phyloP scores from a whole-genome alignment of 1,284 basidiomycete genomes.

The Boletellus dicymbophilus region DNA sequence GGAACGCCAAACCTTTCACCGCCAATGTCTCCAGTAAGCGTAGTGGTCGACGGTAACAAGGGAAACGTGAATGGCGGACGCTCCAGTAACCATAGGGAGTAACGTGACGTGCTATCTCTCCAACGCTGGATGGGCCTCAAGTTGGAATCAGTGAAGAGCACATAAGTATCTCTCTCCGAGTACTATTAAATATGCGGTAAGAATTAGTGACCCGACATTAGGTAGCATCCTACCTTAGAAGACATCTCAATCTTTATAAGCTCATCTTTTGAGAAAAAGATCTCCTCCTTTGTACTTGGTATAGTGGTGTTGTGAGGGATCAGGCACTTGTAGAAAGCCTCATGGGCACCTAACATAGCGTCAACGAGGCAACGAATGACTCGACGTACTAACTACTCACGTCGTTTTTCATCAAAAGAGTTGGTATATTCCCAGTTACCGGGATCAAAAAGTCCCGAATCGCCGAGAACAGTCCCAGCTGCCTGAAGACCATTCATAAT shows the following conservation, averaged over 20 bases:
- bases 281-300: slow-evolving; percentile 43
- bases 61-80: slow-evolving; percentile 82
- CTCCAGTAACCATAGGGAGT: slow-evolving; percentile 92
- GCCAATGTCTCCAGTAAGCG: slow-evolving; percentile 13
- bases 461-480: slow-evolving; percentile 62
- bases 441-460: slow-evolving; percentile 61
- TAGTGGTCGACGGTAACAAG: slow-evolving; percentile 42
- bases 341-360: slow-evolving; percentile 69
- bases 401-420: slow-evolving; percentile 68
- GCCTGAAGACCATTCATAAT: slow-evolving; percentile 88
- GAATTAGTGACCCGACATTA: not conserved
- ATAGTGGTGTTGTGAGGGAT: slow-evolving; percentile 61
- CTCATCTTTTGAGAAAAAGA: slow-evolving; percentile 69
- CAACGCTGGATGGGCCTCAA: slow-evolving; percentile 89
- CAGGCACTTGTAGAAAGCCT: slow-evolving; percentile 84
- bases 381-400: slow-evolving; percentile 46
- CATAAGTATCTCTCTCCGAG: slow-evolving; percentile 72
- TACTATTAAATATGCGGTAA: slow-evolving; percentile 52
- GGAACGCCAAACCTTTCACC: slow-evolving; percentile 65
- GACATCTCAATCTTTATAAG: slow-evolving; percentile 88
- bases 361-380: not conserved
- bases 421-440: slow-evolving; percentile 86
- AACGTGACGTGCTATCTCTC: slow-evolving; percentile 74
- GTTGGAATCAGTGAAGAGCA: slow-evolving; percentile 76
- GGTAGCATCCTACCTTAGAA: slow-evolving; percentile 64